phyloP scores from a whole-genome alignment of 192 early-diverging fungal genomes.

The Podila horticola region DNA sequence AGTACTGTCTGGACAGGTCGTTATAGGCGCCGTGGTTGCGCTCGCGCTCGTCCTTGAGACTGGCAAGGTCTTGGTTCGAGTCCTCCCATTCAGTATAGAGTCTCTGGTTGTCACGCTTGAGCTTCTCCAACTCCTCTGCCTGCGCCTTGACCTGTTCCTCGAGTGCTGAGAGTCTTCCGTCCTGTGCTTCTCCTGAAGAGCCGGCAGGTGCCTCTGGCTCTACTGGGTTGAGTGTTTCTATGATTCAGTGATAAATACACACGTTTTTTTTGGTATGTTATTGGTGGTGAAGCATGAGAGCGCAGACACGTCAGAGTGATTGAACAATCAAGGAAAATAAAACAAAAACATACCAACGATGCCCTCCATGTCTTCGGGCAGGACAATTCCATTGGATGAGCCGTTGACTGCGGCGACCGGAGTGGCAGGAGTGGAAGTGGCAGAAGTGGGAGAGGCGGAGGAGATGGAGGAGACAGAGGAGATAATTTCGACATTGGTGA shows the following conservation, averaged over 20 bases:
- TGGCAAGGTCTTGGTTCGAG: not conserved
- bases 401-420: not conserved
- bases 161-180: slow-evolving; percentile 1
- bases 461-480: not conserved
- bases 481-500: not conserved
- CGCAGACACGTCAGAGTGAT: too few species aligned
- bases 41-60: slow-evolving; percentile 16
- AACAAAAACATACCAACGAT: not conserved
- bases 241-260: too few species aligned
- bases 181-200: too few species aligned
- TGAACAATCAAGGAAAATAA: too few species aligned
- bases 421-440: not conserved
- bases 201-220: too few species aligned
- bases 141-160: not conserved
- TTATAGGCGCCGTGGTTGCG: slow-evolving; percentile 17
- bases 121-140: slow-evolving; percentile 10
- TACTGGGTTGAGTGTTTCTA: too few species aligned
- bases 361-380: not conserved
- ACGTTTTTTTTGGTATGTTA: too few species aligned
- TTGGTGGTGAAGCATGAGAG: too few species aligned
- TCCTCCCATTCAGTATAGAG: slow-evolving; percentile 13
- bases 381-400: not conserved
- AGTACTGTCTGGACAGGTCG: slow-evolving; percentile 25
- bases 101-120: not conserved
- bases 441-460: not conserved